Evolutionary conservation across 1,284 basidiomycete species (phyloP).

Genomic region (Microstroma glucosiphilum): DNA sequence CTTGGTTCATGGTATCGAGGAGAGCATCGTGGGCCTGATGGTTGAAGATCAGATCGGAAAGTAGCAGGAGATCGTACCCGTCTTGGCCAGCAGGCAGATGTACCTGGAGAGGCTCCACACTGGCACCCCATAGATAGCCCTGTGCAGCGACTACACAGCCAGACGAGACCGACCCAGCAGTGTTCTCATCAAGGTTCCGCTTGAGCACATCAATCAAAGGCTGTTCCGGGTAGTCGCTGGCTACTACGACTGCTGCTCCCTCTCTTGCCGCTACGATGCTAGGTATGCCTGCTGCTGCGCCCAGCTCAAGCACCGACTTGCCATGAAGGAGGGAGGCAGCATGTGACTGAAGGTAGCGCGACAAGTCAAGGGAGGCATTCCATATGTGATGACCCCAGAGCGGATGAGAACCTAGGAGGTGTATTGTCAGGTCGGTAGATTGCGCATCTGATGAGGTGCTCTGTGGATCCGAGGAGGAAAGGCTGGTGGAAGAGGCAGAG

Average conservation of each 20-base stretch:
- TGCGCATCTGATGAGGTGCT: slow-evolving; percentile 17
- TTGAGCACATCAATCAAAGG: slow-evolving; percentile 71
- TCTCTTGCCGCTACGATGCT: slow-evolving; percentile 32
- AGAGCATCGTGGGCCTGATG: slow-evolving; percentile 71
- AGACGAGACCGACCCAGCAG: slow-evolving; percentile 42
- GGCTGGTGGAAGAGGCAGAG: slow-evolving; percentile 18
- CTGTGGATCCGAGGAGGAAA: slow-evolving; percentile 23
- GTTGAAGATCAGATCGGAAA: slow-evolving; percentile 85
- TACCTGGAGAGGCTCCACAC: slow-evolving; percentile 59
- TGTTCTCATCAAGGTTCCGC: slow-evolving; percentile 65
- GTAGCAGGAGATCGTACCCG: slow-evolving; percentile 71
- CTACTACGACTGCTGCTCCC: slow-evolving; percentile 59
- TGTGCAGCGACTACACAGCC: slow-evolving; percentile 51
- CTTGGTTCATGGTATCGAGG: slow-evolving; percentile 65
- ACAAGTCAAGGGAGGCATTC: slow-evolving; percentile 53
- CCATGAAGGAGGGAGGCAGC: slow-evolving; percentile 53
- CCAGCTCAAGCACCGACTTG: slow-evolving; percentile 72
- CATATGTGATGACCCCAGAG: slow-evolving; percentile 86
- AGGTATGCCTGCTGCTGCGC: slow-evolving; percentile 53
- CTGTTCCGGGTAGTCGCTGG: slow-evolving; percentile 88
- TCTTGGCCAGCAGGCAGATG: slow-evolving; percentile 37
- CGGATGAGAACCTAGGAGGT: slow-evolving; percentile 78
- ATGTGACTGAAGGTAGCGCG: slow-evolving; percentile 49
- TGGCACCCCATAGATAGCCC: slow-evolving; percentile 85
- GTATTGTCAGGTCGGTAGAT: slow-evolving; percentile 48